These are phyloP conservation scores for Euphorbia corollata DNA, from an alignment of 441 rosid species.

Conservation along the genomic window DNA sequence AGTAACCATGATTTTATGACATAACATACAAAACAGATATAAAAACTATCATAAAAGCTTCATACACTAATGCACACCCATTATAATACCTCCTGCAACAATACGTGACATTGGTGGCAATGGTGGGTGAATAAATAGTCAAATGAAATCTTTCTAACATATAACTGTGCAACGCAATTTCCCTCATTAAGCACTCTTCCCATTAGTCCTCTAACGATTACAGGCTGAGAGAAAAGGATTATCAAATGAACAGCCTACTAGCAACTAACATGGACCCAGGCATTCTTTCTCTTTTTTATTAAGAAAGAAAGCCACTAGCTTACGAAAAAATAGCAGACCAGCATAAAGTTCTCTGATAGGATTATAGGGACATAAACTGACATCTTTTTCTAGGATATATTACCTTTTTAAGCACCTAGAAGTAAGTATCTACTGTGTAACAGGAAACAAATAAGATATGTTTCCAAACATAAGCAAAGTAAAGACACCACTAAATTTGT, in stretches of 20 bases:
- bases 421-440: not conserved
- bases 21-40: not conserved
- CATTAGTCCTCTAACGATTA: not conserved
- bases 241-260: not conserved
- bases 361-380: not conserved
- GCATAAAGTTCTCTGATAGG: not conserved
- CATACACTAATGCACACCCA: not conserved
- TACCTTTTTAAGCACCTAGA: slow-evolving; percentile 1
- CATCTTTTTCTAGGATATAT: not conserved
- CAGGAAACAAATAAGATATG: not conserved
- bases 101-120: not conserved
- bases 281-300: not conserved
- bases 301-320: not conserved
- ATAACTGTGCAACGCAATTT: not conserved
- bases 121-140: not conserved
- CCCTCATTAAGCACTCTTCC: not conserved
- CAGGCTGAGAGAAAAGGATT: not conserved
- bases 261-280: slow-evolving; percentile 2
- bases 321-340: not conserved
- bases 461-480: slow-evolving; percentile 1
- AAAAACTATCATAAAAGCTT: not conserved
- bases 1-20: not conserved
- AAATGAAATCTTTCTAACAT: slow-evolving; percentile 1
- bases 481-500: not conserved
- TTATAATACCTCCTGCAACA: not conserved